Evolutionary conservation across 768 basidiomycete genomes (phyloP), one percentile per base, ranked within the genome.

Genomic region (Lanmaoa rubissima): DNA sequence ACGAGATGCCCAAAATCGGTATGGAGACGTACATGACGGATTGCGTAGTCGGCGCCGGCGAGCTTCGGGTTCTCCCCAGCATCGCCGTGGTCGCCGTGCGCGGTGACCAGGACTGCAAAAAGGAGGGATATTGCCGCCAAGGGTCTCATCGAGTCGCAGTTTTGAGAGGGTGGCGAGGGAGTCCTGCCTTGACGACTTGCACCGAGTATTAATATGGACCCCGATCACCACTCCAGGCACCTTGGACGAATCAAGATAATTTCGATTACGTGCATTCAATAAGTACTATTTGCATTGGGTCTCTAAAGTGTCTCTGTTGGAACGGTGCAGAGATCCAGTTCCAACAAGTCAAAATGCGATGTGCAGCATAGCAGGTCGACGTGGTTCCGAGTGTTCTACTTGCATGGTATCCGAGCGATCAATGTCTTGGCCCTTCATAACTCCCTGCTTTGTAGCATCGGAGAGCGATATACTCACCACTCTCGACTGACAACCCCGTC

Each of bases 1-100:
- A 48, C 12, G 51, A 51, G 28, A 40, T 45, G 24, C 58, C 60
- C 48, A 48, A 28, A 58, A 53, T 50, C 35, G 51, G 59, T 34
- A 54, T 45, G 40, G 16, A 34, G 31, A 83, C 92, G 65, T 85
- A 96, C 94, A 78, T 98, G 95, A 79, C 89, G 79, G 70, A 88
- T 79, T 48, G 93, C 93, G 75, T 98, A 98, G 58, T 90, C 63
- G 7, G 61, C 69, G 26, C 54, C 47, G 11, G 65, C 54, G 53
- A 63, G 82, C 58, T 87, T 80, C 26, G 88, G 78, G n/a, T 83
- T 83, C 72, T 89, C 87, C 41, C 69, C 65, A 28, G 74, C 70
- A 57, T 81, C 72, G 43, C 75, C 78, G 64, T 91, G 88, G 53
- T 78, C 85, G 1, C 84, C 87, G 67, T 95, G 92, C 0, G 78